These are phyloP conservation scores for Fusarium proliferatum DNA, from an alignment of 2,329 filamentous ascomycete species.

Conservation along the genomic window DNA sequence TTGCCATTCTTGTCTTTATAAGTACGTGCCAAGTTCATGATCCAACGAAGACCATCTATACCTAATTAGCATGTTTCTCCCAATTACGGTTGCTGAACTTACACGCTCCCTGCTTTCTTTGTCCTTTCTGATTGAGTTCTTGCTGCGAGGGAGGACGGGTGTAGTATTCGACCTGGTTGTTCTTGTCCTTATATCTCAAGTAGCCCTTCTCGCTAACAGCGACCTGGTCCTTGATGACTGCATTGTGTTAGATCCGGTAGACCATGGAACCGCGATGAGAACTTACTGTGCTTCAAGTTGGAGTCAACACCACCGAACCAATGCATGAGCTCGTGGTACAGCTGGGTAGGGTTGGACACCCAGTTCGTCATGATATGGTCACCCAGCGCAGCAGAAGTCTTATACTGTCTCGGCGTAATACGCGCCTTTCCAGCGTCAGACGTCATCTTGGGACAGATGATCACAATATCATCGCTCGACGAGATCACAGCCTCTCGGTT, in stretches of 20 bases:
- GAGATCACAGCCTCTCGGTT: slow-evolving; percentile 5
- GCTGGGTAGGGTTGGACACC: slow-evolving; percentile 1
- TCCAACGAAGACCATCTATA: not conserved
- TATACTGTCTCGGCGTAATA: not conserved
- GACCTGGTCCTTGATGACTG: not conserved
- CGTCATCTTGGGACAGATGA: not conserved
- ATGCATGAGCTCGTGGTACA: slow-evolving; percentile 13
- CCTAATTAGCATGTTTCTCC: accelerated
- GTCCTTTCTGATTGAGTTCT: not conserved
- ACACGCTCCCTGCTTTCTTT: slow-evolving; percentile 9
- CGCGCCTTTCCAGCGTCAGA: not conserved
- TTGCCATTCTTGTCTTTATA: not conserved
- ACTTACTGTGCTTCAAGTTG: not conserved
- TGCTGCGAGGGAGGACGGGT: not conserved
- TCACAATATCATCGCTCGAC: not conserved
- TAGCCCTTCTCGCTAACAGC: not conserved
- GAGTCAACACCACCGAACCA: slow-evolving; percentile 1
- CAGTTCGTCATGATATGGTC: not conserved
- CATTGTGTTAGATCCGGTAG: not conserved
- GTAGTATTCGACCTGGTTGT: not conserved
- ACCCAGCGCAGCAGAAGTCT: not conserved
- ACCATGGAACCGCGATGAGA: no score
- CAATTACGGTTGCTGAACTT: accelerated
- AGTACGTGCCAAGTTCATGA: not conserved
- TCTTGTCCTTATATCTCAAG: not conserved